Evolutionary conservation across 805 yeast species (phyloP).

Genomic region (Myxozyma neglecta): DNA sequence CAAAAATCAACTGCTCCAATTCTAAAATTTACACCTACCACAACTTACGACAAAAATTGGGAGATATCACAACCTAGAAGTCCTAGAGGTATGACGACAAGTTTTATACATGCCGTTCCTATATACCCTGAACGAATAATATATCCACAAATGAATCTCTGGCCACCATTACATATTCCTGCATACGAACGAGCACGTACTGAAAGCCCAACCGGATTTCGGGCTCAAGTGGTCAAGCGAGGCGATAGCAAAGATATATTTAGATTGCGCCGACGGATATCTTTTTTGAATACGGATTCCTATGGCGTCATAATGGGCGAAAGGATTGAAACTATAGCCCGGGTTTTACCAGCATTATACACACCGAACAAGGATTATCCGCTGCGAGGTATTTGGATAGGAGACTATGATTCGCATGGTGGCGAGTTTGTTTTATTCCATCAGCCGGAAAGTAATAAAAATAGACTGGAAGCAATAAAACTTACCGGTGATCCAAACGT

Average conservation of each 20-base stretch:
- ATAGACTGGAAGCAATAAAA: conserved; percentile 36
- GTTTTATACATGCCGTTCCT: conserved; percentile 29
- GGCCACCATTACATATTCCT: conserved; percentile 35
- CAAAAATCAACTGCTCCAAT: conserved; percentile 18
- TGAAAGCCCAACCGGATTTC: conserved; percentile 29
- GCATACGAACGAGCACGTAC: conserved; percentile 33
- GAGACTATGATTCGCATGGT: conserved; percentile 28
- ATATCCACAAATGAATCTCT: conserved; percentile 34
- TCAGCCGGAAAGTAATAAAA: conserved; percentile 30
- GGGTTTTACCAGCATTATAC: conserved; percentile 23
- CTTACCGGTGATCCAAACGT: conserved; percentile 34
- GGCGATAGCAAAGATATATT: conserved; percentile 28
- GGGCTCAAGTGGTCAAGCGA: conserved; percentile 28
- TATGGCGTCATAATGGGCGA: conserved; percentile 28
- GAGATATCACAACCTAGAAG: conserved; percentile 18
- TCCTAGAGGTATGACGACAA: conserved; percentile 18
- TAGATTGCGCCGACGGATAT: conserved; percentile 28
- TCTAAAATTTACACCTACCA: conserved; percentile 10
- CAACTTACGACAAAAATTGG: conserved; percentile 23
- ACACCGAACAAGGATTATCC: conserved; percentile 25
- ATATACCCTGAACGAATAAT: conserved; percentile 29
- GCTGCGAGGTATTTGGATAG: conserved; percentile 38
- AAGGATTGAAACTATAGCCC: conserved; percentile 33
- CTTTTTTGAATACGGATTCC: conserved; percentile 9
- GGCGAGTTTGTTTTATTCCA: conserved; percentile 33